Evolutionary conservation across 2,329 filamentous ascomycete genomes (phyloP), one percentile per base, ranked within the genome.

Genomic region (Monosporascus cannonballus): DNA sequence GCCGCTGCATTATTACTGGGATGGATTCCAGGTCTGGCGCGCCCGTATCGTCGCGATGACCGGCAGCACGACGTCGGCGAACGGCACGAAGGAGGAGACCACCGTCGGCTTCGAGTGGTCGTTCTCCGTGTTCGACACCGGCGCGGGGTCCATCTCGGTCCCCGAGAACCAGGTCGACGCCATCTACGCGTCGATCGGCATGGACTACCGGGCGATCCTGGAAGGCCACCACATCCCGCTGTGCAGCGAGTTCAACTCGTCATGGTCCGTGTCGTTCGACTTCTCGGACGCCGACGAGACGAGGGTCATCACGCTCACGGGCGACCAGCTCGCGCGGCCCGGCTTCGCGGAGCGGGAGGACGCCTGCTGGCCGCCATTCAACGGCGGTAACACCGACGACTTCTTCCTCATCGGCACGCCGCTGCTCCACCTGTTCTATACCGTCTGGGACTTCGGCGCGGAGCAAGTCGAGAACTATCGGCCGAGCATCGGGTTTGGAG

Each of bases 281-380:
- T 57, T 69, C 42, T 61, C 61, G 11, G 57, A 52, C 22, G 59
- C 52, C 7, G 60, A 54, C 6, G 48, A 49, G 45, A 15, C 24
- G n/a, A 44, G 47, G 42, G 44, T 42, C 39, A 3, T 71, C 20
- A 67, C 63, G 20, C 3, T 72, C 6, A 64, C 61, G 0, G 69
- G 70, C 11, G 64, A 67, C 17, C 60, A 67, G 59, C 57, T 72
- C 2, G 59, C 59, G 17, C 17, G 54, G 0, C 65, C 68, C 0
- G 69, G 69, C 1, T 71, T 70, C 51, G 67, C 69, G 3, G 54
- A 65, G 50, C 51, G 64, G 18, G 61, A 63, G 0, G 67, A 69
- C 39, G 65, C 61, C 4, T 72, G 69, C 67, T 68, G 63, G 63
- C 69, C 69, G 14, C 70, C 69, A 0, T 66, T 72, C 8, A 60